Evolutionary conservation across 768 basidiomycete genomes (phyloP), one percentile per base, ranked within the genome.

Genomic region (Leccinum pellstonianum): DNA sequence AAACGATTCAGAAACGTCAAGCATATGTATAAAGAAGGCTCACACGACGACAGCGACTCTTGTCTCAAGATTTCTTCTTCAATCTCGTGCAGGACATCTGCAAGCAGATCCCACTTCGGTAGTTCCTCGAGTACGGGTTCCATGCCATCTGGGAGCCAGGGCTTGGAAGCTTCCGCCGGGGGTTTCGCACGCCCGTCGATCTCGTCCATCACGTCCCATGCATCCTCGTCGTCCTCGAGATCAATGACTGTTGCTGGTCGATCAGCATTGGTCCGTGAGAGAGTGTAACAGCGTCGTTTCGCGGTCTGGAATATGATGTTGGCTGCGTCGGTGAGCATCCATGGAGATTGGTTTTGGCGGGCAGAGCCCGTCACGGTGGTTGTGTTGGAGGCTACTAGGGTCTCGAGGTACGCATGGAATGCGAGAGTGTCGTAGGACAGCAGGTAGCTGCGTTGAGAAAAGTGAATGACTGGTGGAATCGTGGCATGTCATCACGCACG

Each of bases 271-370:
- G 68, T 64, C 35, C 67, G 77, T 4, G 69, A 76, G 52, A 85
- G 77, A 2, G 80, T 79, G 66, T 92, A 97, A 60, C 92, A 95
- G 17, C 95, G 77, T 19, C 85, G 81, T 70, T 89, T 88, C 1
- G 93, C 92, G 7, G 81, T 80, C 62, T 84, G 82, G 70, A 98
- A 91, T 31, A 99, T 90, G 27, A 85, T 79, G 65, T 95, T 86
- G 10, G 95, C 95, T 0, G 94, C 88, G 63, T 97, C 93, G 5
- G 92, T 95, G 56, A 94, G 84, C 74, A 98, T 85, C 97, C 93
- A 93, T 3, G 89, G 90, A 3, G 87, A 88, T 58, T 87, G 87
- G 61, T 93, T 81, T 61, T 86, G 83, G 55, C 84, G 83, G 15
- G 79, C 69, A 17, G 75, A 77, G 10, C 90, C 88, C 3, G 81